Percentiles rank a stretch among this genome's conserved stretches.
Evolutionary conservation across 169 alveolate species (phyloP).

Genomic region (Eimeria tenella): DNA sequence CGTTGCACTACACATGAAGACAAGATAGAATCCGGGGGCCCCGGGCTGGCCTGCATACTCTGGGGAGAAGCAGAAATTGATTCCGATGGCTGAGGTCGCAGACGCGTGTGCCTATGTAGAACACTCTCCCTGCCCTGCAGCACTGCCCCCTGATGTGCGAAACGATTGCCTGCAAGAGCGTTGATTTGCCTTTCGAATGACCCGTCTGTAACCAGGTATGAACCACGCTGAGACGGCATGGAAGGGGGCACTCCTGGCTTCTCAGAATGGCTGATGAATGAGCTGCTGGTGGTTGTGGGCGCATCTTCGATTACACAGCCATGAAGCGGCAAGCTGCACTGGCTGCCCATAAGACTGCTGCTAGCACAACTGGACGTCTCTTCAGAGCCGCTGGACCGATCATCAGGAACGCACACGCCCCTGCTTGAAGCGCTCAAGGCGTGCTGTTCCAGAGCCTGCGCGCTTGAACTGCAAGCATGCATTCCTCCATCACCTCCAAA

Average conservation of each 20-base stretch:
- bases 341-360: slow-evolving; percentile 63
- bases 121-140: slow-evolving; percentile 6
- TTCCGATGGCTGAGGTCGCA: slow-evolving; percentile 24
- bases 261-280: slow-evolving; percentile 55
- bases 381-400: slow-evolving; percentile 29
- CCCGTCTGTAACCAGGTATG: slow-evolving; percentile 6
- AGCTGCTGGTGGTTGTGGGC: slow-evolving; percentile 60
- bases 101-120: background rate
- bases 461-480: background rate
- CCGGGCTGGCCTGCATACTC: background rate
- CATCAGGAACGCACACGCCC: background rate
- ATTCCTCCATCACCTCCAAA: slow-evolving; percentile 6
- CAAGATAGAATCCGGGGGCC: slow-evolving; percentile 31
- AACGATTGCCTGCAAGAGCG: slow-evolving; percentile 29
- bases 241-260: slow-evolving; percentile 38
- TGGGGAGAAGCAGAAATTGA: background rate
- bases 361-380: slow-evolving; percentile 62
- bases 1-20: slow-evolving; percentile 46
- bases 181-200: slow-evolving; percentile 30
- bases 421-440: slow-evolving; percentile 9
- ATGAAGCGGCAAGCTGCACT: slow-evolving; percentile 24
- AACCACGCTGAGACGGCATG: slow-evolving; percentile 36
- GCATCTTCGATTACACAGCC: slow-evolving; percentile 29
- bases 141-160: background rate
- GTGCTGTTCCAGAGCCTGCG: slow-evolving; percentile 13